Percentiles rank a stretch among this genome's conserved stretches.
Evolutionary conservation across 31 red algal species (phyloP).

Genomic region (Bonnemaisonia californica): DNA sequence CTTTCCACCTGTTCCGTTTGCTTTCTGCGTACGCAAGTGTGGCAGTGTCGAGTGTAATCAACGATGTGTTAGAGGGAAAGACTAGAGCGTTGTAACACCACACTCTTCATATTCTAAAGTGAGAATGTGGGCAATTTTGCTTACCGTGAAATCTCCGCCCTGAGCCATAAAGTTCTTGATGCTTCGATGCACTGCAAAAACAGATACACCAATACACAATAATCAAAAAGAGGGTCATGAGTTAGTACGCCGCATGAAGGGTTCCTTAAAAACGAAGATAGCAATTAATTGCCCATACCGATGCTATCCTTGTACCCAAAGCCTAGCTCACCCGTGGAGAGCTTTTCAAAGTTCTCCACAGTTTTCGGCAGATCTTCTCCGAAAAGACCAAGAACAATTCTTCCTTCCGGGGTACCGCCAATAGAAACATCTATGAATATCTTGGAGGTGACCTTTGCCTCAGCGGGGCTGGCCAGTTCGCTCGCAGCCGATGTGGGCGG

Average conservation of each 20-base stretch:
- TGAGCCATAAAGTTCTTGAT: slow-evolving; percentile 94
- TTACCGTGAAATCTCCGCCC: slow-evolving; percentile 94
- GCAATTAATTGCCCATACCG: slow-evolving; percentile 40
- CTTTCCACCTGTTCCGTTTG: slow-evolving; percentile 92
- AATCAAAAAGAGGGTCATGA: too few species aligned
- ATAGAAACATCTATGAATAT: slow-evolving; percentile 95
- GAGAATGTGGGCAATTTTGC: too few species aligned
- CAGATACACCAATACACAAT: neutral
- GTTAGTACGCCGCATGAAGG: too few species aligned
- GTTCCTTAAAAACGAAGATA: neutral
- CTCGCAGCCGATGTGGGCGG: slow-evolving; percentile 3
- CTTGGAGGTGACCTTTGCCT: slow-evolving; percentile 75
- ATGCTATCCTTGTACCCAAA: slow-evolving; percentile 88
- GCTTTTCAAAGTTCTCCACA: slow-evolving; percentile 87
- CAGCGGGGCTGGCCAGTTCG: slow-evolving; percentile 21
- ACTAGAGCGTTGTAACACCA: slow-evolving; percentile 12
- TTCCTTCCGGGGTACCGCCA: slow-evolving; percentile 70
- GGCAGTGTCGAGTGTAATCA: too few species aligned
- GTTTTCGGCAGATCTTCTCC: slow-evolving; percentile 90
- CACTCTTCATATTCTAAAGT: too few species aligned
- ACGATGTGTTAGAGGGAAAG: too few species aligned
- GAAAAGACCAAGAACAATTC: slow-evolving; percentile 94
- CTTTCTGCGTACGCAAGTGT: slow-evolving; percentile 39
- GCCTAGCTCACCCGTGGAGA: slow-evolving; percentile 78
- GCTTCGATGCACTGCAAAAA: slow-evolving; percentile 68